Conservation (phyloP, 2,329 filamentous ascomycete genomes). For the Knufia petricola region DNA sequence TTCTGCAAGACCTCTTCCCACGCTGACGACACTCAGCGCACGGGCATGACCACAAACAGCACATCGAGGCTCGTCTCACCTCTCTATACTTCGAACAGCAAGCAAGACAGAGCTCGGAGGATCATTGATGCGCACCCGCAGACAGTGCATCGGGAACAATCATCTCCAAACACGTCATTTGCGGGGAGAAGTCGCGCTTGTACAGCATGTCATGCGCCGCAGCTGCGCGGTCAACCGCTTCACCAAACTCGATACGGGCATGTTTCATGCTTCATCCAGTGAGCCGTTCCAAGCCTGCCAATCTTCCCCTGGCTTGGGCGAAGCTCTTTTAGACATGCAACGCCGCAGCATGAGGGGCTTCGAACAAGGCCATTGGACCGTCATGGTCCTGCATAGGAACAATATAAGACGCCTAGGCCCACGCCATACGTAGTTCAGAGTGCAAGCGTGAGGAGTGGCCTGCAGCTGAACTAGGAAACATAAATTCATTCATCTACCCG, state of each 20-base stretch:
- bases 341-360: neutral
- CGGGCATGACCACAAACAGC: no score
- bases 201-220: neutral
- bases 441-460: no score
- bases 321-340: neutral
- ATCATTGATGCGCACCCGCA: neutral
- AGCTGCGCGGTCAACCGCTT: neutral
- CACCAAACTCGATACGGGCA: neutral
- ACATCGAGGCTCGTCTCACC: no score
- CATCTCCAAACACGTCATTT: slow-evolving; percentile 1
- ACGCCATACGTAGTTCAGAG: no score
- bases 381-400: no score
- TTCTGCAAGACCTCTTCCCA: no score
- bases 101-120: neutral
- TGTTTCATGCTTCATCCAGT: neutral
- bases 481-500: no score
- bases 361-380: neutral
- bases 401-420: no score
- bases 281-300: neutral
- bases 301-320: neutral
- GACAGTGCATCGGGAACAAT: neutral
- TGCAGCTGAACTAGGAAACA: no score
- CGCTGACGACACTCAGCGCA: no score
- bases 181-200: neutral
- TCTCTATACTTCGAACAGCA: no score